phyloP scores from a whole-genome alignment of 441 rosid species.

The Erysimum cheiri region DNA sequence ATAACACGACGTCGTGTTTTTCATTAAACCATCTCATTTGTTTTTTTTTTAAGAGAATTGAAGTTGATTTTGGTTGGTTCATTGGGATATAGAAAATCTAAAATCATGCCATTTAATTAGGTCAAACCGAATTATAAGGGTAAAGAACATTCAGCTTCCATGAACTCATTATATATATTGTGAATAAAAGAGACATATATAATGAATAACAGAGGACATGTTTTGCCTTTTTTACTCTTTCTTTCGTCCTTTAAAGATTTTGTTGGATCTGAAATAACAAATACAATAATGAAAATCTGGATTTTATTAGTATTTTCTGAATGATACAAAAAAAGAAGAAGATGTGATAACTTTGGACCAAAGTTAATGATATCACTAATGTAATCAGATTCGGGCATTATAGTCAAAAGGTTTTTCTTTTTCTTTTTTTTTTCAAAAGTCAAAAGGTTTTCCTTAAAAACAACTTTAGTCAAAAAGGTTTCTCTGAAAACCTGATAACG shows the following conservation, averaged over 20 bases:
- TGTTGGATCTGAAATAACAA: constrained; percentile 3
- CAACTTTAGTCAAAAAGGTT: background rate
- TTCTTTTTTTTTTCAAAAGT: no score
- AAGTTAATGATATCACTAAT: background rate
- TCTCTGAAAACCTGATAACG: background rate
- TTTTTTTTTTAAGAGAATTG: no score
- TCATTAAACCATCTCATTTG: no score
- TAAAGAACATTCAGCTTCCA: background rate
- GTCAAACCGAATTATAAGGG: no score
- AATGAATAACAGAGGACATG: background rate
- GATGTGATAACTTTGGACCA: background rate
- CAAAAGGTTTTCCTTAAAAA: no score
- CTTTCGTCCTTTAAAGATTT: background rate
- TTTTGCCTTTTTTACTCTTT: background rate
- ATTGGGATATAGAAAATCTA: no score
- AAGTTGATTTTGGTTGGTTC: background rate
- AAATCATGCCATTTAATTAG: no score
- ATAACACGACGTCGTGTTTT: no score
- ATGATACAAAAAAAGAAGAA: background rate
- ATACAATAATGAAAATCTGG: background rate
- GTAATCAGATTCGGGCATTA: background rate
- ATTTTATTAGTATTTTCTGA: background rate
- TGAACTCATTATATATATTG: background rate
- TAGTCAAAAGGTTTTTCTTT: constrained; percentile 18
- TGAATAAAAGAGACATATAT: no score